Percentiles rank a stretch among this genome's conserved stretches.
phyloP scores from a whole-genome alignment of 2,329 filamentous ascomycete species.

The Penicillium sp. region DNA sequence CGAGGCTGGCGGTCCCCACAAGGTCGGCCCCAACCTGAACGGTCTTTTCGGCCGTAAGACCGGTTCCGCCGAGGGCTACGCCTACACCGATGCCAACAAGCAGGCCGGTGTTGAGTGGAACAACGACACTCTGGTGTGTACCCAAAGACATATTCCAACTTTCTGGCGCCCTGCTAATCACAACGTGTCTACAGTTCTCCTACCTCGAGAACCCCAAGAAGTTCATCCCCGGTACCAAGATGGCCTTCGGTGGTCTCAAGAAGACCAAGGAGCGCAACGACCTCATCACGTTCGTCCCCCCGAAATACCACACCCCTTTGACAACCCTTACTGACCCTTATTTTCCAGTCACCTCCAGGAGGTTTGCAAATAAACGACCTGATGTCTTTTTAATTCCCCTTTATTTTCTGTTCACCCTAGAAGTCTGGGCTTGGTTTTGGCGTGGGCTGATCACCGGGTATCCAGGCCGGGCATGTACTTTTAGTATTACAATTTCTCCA shows the following conservation, averaged over 20 bases:
- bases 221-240: conserved; percentile 99
- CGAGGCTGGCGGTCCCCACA: conserved; percentile 88
- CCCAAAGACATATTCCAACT: no score
- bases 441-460: conserved; percentile 28
- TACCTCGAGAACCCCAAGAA: conserved; percentile 99
- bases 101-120: conserved; percentile 89
- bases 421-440: conserved; percentile 24
- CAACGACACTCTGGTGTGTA: conserved; percentile 75
- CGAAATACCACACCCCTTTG: no score
- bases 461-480: conserved; percentile 41
- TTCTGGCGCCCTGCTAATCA: conserved; percentile 15
- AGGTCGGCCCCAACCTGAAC: conserved; percentile 95
- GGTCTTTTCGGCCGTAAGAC: conserved; percentile 97
- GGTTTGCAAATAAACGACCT: conserved; percentile 35
- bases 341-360: conserved; percentile 42
- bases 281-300: conserved; percentile 80
- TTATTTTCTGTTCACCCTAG: conserved; percentile 16
- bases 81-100: conserved; percentile 99
- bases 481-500: conserved; percentile 33
- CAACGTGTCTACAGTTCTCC: conserved; percentile 64
- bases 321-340: conserved; percentile 19
- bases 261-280: conserved; percentile 99
- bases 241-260: conserved; percentile 99
- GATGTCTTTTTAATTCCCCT: conserved; percentile 21
- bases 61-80: conserved; percentile 85